A percentile compares a stretch with the other conserved stretches of the same genome.
Conservation (phyloP, 192 early-diverging fungal genomes). For the Coemansia guatemalensis region DNA sequence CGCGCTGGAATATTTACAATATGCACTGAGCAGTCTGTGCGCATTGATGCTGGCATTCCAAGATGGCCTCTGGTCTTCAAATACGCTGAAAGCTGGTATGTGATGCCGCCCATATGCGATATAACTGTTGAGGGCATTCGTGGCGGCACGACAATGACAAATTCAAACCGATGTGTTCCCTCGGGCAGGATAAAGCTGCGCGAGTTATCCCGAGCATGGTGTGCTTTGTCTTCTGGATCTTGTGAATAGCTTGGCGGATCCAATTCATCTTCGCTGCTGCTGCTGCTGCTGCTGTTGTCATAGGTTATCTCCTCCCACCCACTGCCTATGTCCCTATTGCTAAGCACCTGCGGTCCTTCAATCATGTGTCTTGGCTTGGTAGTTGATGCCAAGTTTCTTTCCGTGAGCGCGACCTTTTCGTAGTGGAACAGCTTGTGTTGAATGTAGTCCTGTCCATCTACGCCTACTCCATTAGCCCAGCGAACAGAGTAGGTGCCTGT, state of each 20-base stretch:
- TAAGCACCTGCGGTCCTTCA: not conserved
- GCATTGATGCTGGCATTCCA: not conserved
- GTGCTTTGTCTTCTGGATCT: not conserved
- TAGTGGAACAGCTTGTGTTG: constrained; percentile 35
- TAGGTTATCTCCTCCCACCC: constrained; percentile 17
- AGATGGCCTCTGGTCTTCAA: constrained; percentile 16
- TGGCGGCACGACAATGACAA: constrained; percentile 31
- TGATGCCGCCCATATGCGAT: constrained; percentile 39
- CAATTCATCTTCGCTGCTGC: not conserved
- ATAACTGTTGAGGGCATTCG: constrained; percentile 37
- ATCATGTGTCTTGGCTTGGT: not conserved
- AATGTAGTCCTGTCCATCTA: constrained; percentile 24
- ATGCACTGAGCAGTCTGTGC: constrained; percentile 21
- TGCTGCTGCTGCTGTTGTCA: constrained; percentile 22
- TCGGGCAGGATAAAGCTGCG: constrained; percentile 17
- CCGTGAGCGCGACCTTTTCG: constrained; percentile 16
- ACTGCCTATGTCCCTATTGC: not conserved
- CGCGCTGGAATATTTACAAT: constrained; percentile 36
- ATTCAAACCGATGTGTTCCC: constrained; percentile 30
- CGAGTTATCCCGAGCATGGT: not conserved
- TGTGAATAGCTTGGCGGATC: constrained; percentile 9
- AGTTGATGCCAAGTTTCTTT: constrained; percentile 10
- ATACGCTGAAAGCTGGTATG: constrained; percentile 21
- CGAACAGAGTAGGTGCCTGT: constrained; percentile 32
- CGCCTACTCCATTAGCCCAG: constrained; percentile 29